Percentiles rank a stretch among this genome's conserved stretches.
These are phyloP conservation scores for Herpotrichia juniperi DNA, from an alignment of 2,329 filamentous ascomycete species.

Conservation along the genomic window DNA sequence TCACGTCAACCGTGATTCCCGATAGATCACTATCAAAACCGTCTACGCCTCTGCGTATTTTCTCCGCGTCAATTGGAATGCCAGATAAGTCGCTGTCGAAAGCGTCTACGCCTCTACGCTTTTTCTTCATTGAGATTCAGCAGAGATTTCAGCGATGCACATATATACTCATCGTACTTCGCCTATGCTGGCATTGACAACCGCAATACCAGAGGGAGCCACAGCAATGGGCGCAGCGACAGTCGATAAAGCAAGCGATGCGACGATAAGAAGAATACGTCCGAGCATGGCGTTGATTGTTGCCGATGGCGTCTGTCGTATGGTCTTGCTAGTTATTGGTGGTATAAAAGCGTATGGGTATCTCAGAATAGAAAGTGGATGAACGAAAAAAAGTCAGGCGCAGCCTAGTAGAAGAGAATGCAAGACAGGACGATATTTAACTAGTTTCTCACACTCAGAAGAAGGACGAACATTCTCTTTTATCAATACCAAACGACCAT, in stretches of 20 bases:
- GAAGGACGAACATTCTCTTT: not conserved
- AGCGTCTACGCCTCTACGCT: not conserved
- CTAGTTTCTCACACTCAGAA: not conserved
- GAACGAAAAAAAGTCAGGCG: not conserved
- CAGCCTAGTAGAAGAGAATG: not conserved
- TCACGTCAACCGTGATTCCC: no score
- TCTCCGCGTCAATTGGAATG: no score
- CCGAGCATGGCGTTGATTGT: slow-evolving; percentile 11
- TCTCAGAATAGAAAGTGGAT: not conserved
- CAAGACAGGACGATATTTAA: not conserved
- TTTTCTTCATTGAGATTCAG: not conserved
- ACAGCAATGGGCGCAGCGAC: slow-evolving; percentile 9
- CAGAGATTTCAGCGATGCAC: not conserved
- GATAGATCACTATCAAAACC: no score
- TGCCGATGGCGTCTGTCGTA: not conserved
- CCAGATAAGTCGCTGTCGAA: not conserved
- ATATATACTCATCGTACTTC: not conserved
- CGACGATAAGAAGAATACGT: slow-evolving; percentile 8
- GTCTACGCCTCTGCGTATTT: no score
- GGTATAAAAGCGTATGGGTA: not conserved
- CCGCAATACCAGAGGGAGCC: not conserved
- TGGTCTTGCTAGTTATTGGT: not conserved
- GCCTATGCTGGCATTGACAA: not conserved
- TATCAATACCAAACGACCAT: not conserved
- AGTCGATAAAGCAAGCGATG: slow-evolving; percentile 8